Evolutionary conservation across 371 early-diverging fungal species (phyloP).

Genomic region (Mucor indicus): DNA sequence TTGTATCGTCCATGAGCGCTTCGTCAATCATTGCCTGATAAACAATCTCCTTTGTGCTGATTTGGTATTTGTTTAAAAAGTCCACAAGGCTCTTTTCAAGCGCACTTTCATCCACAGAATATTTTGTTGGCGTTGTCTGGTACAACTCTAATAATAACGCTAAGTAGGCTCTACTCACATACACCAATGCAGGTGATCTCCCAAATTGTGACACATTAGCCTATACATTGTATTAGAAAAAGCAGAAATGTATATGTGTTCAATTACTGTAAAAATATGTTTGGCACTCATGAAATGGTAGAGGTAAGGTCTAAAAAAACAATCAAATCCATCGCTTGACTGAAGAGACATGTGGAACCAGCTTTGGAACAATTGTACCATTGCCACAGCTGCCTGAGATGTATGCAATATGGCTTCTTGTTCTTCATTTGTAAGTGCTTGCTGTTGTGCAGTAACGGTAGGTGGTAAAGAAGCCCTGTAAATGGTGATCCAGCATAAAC

Average conservation of each 20-base stretch:
- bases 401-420: slow-evolving; percentile 19
- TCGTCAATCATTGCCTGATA: slow-evolving; percentile 15
- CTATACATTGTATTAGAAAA: slow-evolving; percentile 8
- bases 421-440: slow-evolving; percentile 2
- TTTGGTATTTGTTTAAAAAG: slow-evolving; percentile 13
- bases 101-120: slow-evolving; percentile 29
- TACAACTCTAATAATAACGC: slow-evolving; percentile 21
- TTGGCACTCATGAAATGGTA: slow-evolving; percentile 35
- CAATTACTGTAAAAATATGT: slow-evolving; percentile 27
- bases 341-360: slow-evolving; percentile 24
- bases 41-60: slow-evolving; percentile 4
- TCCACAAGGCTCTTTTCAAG: slow-evolving; percentile 21
- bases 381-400: slow-evolving; percentile 30
- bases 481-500: slow-evolving; percentile 27
- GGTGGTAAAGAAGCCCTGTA: slow-evolving; percentile 19
- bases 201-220: slow-evolving; percentile 17
- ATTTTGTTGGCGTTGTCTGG: slow-evolving; percentile 29
- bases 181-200: slow-evolving; percentile 15
- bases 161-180: slow-evolving; percentile 17
- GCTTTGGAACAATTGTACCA: slow-evolving; percentile 16
- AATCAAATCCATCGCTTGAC: slow-evolving; percentile 26
- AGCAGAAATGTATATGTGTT: no score
- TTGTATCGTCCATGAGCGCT: slow-evolving; percentile 11
- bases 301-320: slow-evolving; percentile 37
- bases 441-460: background rate